Base-by-base conservation (phyloP, 768 basidiomycete genomes). In the Brasilioporus rufonigricans region DNA sequence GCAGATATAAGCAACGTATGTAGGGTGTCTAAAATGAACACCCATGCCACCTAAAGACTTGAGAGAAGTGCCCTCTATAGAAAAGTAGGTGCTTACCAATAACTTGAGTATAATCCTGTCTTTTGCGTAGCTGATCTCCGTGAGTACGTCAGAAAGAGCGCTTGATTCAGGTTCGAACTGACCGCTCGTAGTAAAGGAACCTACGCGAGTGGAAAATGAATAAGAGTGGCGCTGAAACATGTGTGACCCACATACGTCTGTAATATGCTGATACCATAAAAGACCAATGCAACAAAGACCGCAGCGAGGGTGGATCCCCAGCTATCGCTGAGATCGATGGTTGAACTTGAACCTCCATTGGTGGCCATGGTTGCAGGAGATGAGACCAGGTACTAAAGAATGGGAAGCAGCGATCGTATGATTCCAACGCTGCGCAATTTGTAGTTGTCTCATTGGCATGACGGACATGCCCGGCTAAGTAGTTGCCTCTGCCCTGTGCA, bases 121-220 rank as follows among this genome's bases (percentile, higher is more conserved):
- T 31, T 57, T 16, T 18, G 65, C 46, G 29, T 49, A 57, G 21
- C 57, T 67, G 50, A 29, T 64, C n/a, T 18, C 14, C 29, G 10
- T 54, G 23, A 58, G 33, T 43, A 53, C 19, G 21, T 48, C 41
- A 39, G 14, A 18, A 3, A 43, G 10, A 18, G 23, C 21, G 19
- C 2, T 10, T 9, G 23, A 46, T 29, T 46, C 48, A 18, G 1
- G 29, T n/a, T 44, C 26, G 19, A 29, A 67, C 65, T 36, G 26
- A 65, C 60, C 35, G 56, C 24, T 65, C 65, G 23, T 67, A 65
- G 55, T 67, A 65, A n/a, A n/a, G n/a, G n/a, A n/a, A n/a, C n/a
- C n/a, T n/a, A n/a, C n/a, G n/a, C n/a, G n/a, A n/a, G n/a, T n/a
- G n/a, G n/a, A n/a, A n/a, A n/a, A n/a, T n/a, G n/a, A n/a, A n/a